Evolutionary conservation across 192 early-diverging fungal species (phyloP), one percentile per base, ranked within the genome.

Genomic region (Podila minutissima): DNA sequence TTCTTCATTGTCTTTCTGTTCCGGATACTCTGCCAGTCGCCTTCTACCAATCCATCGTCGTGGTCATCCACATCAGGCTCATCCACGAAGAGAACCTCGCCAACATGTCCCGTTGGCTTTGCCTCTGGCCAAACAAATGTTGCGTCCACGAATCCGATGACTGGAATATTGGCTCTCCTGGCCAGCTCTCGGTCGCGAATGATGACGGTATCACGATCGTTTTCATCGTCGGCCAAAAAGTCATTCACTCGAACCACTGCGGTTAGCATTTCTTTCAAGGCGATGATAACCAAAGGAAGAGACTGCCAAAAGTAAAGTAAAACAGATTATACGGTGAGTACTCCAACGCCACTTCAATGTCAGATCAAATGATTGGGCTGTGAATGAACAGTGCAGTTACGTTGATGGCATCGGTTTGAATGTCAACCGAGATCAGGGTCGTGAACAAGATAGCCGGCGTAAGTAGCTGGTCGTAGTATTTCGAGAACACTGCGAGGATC

Each of bases 141-240:
- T 3, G 77, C 77, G 33, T 81, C 73, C 8, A 81, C 71, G 29
- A 81, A 81, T 24, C 77, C 77, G 28, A 81, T 81, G 10, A 81
- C 61, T 10, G 77, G 77, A 10, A 81, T 73, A 38, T 81, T 81
- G 48, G 77, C 77, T 37, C 77, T 63, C 19, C 71, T 59, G 15
- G 77, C 77, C 67, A 81, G 72, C 33, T 73, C 77, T 24, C 77
- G 50, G 49, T 81, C 77, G 11, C 71, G 67, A 41, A 81, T 73
- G 13, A 81, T 53, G 26, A 66, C 70, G 4, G 77, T 81, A 48
- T 81, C 71, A 55, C 77, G 77, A 5, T 81, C 77, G 26, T 81
- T 81, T 20, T 81, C 77, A 19, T 81, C 77, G 11, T 81, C 77
- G 28, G 37, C 37, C 67, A 81, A 69, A 49, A 81, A 81, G 6